Percentiles rank a stretch among this genome's conserved stretches.
Evolutionary conservation across 768 basidiomycete species (phyloP).

Genomic region (Tulasnella sp.): DNA sequence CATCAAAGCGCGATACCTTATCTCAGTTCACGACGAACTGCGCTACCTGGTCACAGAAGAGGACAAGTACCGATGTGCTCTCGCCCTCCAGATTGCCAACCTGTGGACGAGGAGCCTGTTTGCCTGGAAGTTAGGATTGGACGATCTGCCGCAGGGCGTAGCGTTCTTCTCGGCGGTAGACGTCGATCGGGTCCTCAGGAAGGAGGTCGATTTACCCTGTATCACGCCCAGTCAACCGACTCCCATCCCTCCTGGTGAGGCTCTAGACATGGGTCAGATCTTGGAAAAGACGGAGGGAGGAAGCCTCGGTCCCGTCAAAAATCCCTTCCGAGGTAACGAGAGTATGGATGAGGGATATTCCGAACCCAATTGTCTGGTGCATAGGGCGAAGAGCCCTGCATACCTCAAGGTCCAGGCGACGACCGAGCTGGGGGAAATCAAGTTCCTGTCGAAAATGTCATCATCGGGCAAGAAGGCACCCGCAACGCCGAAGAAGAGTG

Average conservation of each 20-base stretch:
- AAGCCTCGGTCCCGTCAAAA: constrained; percentile 49
- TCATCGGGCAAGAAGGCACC: not conserved
- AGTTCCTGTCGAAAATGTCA: constrained; percentile 33
- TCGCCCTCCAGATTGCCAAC: constrained; percentile 91
- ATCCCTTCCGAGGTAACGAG: constrained; percentile 35
- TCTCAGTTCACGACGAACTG: constrained; percentile 95
- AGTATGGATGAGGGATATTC: constrained; percentile 37
- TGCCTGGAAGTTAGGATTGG: constrained; percentile 88
- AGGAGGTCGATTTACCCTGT: constrained; percentile 94
- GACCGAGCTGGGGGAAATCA: constrained; percentile 57
- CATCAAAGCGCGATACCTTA: constrained; percentile 84
- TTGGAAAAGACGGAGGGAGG: constrained; percentile 61
- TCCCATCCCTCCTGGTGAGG: constrained; percentile 81
- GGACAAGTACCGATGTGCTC: constrained; percentile 80
- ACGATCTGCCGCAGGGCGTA: constrained; percentile 88
- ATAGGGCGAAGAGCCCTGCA: constrained; percentile 49
- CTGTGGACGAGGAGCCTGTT: constrained; percentile 90
- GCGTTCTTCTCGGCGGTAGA: constrained; percentile 98
- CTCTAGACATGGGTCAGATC: constrained; percentile 54
- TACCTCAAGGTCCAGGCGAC: constrained; percentile 74
- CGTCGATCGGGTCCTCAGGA: constrained; percentile 78
- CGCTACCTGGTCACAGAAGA: constrained; percentile 84
- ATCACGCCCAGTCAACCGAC: constrained; percentile 83
- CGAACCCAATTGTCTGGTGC: constrained; percentile 47
- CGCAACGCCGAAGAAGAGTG: not conserved